Base-by-base conservation (phyloP, 768 basidiomycete species). In the Lactarius hengduanensis region DNA sequence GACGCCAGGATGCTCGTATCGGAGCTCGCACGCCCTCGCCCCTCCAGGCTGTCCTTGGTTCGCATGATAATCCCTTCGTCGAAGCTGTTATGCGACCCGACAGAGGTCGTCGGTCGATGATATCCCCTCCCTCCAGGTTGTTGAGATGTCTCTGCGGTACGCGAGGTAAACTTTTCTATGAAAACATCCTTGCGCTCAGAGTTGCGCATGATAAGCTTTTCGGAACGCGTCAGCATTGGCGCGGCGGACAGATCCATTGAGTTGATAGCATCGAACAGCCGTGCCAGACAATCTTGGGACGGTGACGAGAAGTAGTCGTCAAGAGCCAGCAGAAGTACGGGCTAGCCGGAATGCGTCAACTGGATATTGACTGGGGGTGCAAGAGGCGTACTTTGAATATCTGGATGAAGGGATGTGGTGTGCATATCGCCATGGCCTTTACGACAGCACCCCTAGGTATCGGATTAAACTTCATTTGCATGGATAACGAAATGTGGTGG, bases 121-220 rank as follows among this genome's bases (percentile, higher is more conserved):
- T 59, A 30, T 7, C 40, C 61, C 36, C 43, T 62, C 32, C 47
- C 55, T 38, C 59, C 57, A 16, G 20, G 57, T 34, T 61, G 61
- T 22, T 60, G 55, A 61, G 68, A 65, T 59, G 20, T 36, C 47
- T 59, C 64, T 16, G 30, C 45, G 56, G 32, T 59, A n/a, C 22
- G 60, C 6, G 50, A 28, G 30, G 56, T 50, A 76, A 94, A 92
- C 76, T 91, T 92, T 72, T 98, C 96, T 22, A 87, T 80, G 74
- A 98, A 96, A 54, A 97, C 83, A 74, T 98, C 96, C 74, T 92
- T 94, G 38, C 94, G 84, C 67, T 98, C 96, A 16, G 91, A 92
- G 1, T 87, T 83, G 34, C 96, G 91, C 83, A 98, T 88, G 65
- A 99, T 83, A 62, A 94, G 79, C 71, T 93, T 94, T 78, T 99